These are phyloP conservation scores for Blepharisma japonicum DNA, from an alignment of 73 alveolate genomes.

Conservation along the genomic window DNA sequence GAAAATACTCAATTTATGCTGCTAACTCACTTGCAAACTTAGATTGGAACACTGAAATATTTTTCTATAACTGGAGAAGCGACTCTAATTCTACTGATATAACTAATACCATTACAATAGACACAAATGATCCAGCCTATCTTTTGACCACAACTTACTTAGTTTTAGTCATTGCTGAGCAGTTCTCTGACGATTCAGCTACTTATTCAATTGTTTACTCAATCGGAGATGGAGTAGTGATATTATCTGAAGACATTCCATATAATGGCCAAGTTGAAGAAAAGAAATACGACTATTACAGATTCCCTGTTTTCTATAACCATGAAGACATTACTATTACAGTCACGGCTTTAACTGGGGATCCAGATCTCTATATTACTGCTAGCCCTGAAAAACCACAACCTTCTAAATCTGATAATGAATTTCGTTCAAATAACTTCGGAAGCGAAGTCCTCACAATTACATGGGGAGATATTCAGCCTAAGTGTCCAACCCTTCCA, in stretches of 20 bases:
- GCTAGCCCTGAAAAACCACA: background rate
- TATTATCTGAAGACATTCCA: background rate
- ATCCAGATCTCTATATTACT: conserved; percentile 18
- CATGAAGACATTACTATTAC: conserved; percentile 22
- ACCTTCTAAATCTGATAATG: conserved; percentile 11
- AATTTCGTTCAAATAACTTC: background rate
- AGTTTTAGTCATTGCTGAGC: conserved; percentile 13
- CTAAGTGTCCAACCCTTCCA: background rate
- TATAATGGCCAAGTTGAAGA: background rate
- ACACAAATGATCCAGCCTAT: background rate
- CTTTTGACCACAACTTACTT: background rate
- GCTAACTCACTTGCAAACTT: background rate
- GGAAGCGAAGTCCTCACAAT: conserved; percentile 26
- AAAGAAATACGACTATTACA: conserved; percentile 5
- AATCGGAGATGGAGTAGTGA: background rate
- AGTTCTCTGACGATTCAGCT: background rate
- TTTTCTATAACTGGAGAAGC: conserved; percentile 16
- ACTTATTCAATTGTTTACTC: conserved; percentile 10
- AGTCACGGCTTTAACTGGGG: conserved; percentile 20
- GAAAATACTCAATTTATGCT: conserved; percentile 9
- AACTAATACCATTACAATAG: background rate
- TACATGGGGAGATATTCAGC: background rate
- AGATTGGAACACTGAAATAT: background rate
- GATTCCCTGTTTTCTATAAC: conserved; percentile 4
- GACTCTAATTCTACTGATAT: background rate